A percentile compares a stretch with the other conserved stretches of the same genome.
These are phyloP conservation scores for Aspergillus saccharolyticus DNA, from an alignment of 495 filamentous ascomycete genomes.

Conservation along the genomic window DNA sequence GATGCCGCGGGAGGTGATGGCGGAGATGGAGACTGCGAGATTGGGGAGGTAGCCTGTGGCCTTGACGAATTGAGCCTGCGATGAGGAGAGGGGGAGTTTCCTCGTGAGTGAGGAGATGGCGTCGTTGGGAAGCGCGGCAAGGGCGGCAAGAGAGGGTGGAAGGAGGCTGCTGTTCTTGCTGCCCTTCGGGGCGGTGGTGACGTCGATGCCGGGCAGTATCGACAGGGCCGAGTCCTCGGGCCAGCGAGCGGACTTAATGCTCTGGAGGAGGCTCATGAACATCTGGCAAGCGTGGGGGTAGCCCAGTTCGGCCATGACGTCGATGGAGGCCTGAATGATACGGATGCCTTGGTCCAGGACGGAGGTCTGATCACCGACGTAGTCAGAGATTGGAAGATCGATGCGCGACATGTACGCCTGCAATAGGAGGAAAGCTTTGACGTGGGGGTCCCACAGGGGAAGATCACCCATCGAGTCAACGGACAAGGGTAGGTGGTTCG, in stretches of 20 bases:
- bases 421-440: constrained; percentile 90
- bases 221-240: constrained; percentile 73
- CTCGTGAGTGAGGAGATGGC: constrained; percentile 24
- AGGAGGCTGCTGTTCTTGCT: constrained; percentile 24
- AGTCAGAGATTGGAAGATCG: constrained; percentile 90
- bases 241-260: constrained; percentile 90
- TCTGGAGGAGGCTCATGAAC: constrained; percentile 84
- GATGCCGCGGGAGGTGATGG: constrained; percentile 55
- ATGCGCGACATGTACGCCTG: constrained; percentile 94
- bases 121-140: constrained; percentile 23
- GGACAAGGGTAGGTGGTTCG: constrained; percentile 67
- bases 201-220: constrained; percentile 71
- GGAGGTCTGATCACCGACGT: constrained; percentile 86
- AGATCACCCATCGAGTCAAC: constrained; percentile 63
- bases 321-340: constrained; percentile 86
- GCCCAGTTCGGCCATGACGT: constrained; percentile 89
- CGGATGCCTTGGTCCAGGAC: constrained; percentile 94
- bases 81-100: constrained; percentile 25
- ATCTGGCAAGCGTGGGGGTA: constrained; percentile 64
- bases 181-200: constrained; percentile 23
- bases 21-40: constrained; percentile 57
- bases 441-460: constrained; percentile 97
- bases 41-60: constrained; percentile 20
- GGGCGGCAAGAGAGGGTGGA: constrained; percentile 21
- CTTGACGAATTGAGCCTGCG: constrained; percentile 29